Evolutionary conservation across 2,329 filamentous ascomycete genomes (phyloP).

Genomic region (Coniochaeta sp.): DNA sequence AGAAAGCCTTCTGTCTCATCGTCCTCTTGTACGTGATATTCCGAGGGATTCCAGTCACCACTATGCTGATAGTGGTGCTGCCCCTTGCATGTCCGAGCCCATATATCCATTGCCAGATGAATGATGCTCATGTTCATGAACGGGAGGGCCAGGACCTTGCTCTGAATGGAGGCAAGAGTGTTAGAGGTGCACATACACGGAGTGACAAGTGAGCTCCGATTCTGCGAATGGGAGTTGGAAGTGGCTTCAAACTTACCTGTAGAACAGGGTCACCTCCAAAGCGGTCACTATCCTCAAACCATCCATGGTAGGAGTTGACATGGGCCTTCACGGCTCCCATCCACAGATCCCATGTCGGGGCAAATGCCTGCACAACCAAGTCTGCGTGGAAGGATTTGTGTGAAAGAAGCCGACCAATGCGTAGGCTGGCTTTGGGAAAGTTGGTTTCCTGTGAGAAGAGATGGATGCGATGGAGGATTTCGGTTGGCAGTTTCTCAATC

Average conservation of each 20-base stretch:
- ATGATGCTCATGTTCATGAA: slow-evolving; percentile 32
- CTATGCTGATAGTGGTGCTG: slow-evolving; percentile 26
- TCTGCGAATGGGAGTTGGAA: too few species aligned
- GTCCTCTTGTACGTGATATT: background rate
- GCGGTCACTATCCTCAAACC: slow-evolving; percentile 6
- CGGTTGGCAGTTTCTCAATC: slow-evolving; percentile 36
- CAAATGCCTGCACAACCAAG: slow-evolving; percentile 29
- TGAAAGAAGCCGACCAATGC: slow-evolving; percentile 41
- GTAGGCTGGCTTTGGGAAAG: slow-evolving; percentile 35
- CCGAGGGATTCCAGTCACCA: background rate
- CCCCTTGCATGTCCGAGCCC: slow-evolving; percentile 32
- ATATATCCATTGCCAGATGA: slow-evolving; percentile 39
- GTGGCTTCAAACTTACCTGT: slow-evolving; percentile 32
- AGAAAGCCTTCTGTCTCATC: background rate
- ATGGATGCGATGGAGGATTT: slow-evolving; percentile 48
- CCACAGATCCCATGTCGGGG: slow-evolving; percentile 30
- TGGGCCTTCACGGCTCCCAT: slow-evolving; percentile 16
- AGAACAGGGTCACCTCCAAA: slow-evolving; percentile 31
- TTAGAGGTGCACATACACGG: background rate
- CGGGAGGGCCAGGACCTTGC: slow-evolving; percentile 32
- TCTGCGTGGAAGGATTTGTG: slow-evolving; percentile 22
- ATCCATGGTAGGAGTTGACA: slow-evolving; percentile 9
- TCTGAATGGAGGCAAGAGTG: slow-evolving; percentile 23
- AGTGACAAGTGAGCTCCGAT: background rate
- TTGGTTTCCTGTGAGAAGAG: slow-evolving; percentile 40